Evolutionary conservation across 2,329 filamentous ascomycete genomes (phyloP), one percentile per base, ranked within the genome.

Genomic region (Hypoxylon sp.): DNA sequence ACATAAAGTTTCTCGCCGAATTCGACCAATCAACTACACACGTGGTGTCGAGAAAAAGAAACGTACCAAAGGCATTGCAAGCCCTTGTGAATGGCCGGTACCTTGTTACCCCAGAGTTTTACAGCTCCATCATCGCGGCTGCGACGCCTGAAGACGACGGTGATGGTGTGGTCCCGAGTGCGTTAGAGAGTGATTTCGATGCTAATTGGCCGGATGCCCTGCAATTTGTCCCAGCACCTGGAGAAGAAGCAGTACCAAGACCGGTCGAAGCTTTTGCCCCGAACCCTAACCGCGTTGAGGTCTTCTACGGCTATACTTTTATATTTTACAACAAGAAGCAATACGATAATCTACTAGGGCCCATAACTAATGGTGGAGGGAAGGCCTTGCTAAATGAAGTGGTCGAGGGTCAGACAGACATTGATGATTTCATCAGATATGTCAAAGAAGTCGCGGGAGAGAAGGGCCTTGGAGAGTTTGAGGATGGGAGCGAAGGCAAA

Each of bases 231-330:
- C 93, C 95, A 0, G 88, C 91, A 0, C 85, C 87, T 4, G 92
- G 91, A 1, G 90, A 90, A 53, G 95, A 98, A 77, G 91, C 92
- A 0, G 87, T 90, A 2, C 84, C 90, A 36, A 87, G 91, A 51
- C 87, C 90, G 0, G 83, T 87, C 9, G 86, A 88, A n/a, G 86
- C 89, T 11, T 95, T 97, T 76, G 83, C 85, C 6, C 95, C 96
- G 0, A 88, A 95, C 68, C 70, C 83, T 0, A 79, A 81, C 14
- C 87, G 96, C 19, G 82, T 83, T 6, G 88, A 90, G 28, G 84
- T 99, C 0, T 98, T 99, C 72, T 88, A 92, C 10, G 93, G 92
- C 2, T 96, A 94, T 75, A 95, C 91, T 0, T 98, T 98, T 75
- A 84, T 99, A 2, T 97, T 98, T 74, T 91, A 94, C 71, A 90